Evolutionary conservation across 768 basidiomycete species (phyloP), one percentile per base, ranked within the genome.

Genomic region (Lactarius indigo): DNA sequence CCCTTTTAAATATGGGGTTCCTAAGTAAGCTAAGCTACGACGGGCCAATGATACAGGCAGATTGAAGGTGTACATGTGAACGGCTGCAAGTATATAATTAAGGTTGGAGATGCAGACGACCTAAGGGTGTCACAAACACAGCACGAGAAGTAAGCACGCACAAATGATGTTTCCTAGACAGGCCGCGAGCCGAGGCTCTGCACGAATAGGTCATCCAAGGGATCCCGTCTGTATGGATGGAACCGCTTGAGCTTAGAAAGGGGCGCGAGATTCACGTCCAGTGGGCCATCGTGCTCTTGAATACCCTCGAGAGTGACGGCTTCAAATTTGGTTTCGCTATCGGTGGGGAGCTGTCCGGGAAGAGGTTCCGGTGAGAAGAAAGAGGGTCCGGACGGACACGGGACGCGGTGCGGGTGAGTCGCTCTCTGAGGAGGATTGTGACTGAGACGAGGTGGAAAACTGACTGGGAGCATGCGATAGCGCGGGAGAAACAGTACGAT

Each of bases 161-260:
- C 17, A 26, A 35, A 20, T 6, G 2, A 31, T 33, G 58, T 26
- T 59, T 62, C 61, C 63, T 56, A 67, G 13, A 62, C 59, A 26
- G 39, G 61, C 31, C 56, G 59, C 10, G 35, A 58, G 37, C 64
- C 37, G 37, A 69, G 39, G 28, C 57, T 26, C 15, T 56, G 80
- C 71, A 91, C 73, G 44, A 83, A 81, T 66, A 80, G 81, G 70
- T 90, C 89, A 74, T 91, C 89, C 33, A 80, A 71, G 30, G 85
- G 85, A 63, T 87, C 81, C 64, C 89, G 82, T 58, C 82, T 79
- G 63, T 87, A 89, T 8, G 84, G 82, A 69, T 85, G 84, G 52
- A 74, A 77, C 26, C 86, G 81, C 55, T 79, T 80, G 63, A 89
- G 77, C 23, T 83, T 77, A 61, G 83, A 78, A 58, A 91, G 78